Evolutionary conservation across 139 green algal genomes (phyloP).

Genomic region (Nannochloris sp.): DNA sequence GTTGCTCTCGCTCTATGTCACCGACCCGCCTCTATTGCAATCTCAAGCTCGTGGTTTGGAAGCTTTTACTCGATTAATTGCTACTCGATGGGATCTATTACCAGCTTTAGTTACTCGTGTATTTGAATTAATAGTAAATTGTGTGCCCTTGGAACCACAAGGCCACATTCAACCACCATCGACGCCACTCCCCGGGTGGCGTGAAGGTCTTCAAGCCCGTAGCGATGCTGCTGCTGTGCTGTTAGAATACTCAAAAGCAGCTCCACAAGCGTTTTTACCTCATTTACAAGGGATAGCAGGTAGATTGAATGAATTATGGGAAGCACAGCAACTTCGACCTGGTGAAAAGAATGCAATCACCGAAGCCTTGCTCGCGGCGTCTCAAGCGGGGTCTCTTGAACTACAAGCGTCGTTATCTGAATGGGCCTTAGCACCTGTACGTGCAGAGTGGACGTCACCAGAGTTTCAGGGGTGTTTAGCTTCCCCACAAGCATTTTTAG

Average conservation of each 20-base stretch:
- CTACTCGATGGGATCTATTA: slow-evolving; percentile 1
- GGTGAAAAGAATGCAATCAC: slow-evolving; percentile 56
- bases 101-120: slow-evolving; percentile 19
- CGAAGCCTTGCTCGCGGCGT: slow-evolving; percentile 47
- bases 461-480: slow-evolving; percentile 40
- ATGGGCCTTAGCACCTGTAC: slow-evolving; percentile 49
- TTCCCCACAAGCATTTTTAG: slow-evolving; percentile 37
- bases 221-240: slow-evolving; percentile 27
- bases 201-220: slow-evolving; percentile 23
- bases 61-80: slow-evolving; percentile 26
- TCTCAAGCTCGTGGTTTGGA: slow-evolving; percentile 25
- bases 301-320: slow-evolving; percentile 46
- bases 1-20: slow-evolving; percentile 18
- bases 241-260: slow-evolving; percentile 34
- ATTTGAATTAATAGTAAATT: slow-evolving; percentile 33
- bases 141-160: slow-evolving; percentile 20
- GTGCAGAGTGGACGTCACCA: slow-evolving; percentile 35
- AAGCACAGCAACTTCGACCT: slow-evolving; percentile 36
- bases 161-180: slow-evolving; percentile 21
- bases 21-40: slow-evolving; percentile 22
- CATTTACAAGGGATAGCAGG: slow-evolving; percentile 53
- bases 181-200: slow-evolving; percentile 26
- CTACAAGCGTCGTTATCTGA: slow-evolving; percentile 28
- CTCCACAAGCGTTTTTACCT: slow-evolving; percentile 43
- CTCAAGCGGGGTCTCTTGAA: slow-evolving; percentile 7